phyloP scores from a whole-genome alignment of 164 flowering plant species.

The Chimonanthus praecox region DNA sequence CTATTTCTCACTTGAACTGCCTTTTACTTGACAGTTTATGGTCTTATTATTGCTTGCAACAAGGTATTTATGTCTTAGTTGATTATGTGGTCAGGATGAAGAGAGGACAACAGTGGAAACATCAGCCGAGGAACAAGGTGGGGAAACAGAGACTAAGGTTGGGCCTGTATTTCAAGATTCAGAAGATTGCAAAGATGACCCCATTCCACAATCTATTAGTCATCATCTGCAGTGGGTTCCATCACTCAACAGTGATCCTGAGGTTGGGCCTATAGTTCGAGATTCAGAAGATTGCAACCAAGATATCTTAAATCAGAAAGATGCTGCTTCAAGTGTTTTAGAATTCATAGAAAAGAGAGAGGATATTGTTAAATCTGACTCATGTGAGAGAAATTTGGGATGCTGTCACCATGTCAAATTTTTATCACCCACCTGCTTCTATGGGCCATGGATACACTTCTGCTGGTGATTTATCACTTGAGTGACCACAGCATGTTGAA shows the following conservation, averaged over 20 bases:
- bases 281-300: conserved; percentile 16
- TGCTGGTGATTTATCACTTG: conserved; percentile 32
- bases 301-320: conserved; percentile 18
- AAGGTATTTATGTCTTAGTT: neutral
- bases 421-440: conserved; percentile 34
- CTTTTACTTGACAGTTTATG: neutral
- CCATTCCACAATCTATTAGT: conserved; percentile 12
- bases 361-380: conserved; percentile 20
- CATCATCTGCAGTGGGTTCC: conserved; percentile 17
- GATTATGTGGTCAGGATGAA: conserved; percentile 33
- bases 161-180: conserved; percentile 13
- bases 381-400: conserved; percentile 46
- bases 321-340: conserved; percentile 20
- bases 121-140: conserved; percentile 19
- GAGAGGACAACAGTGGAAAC: conserved; percentile 20
- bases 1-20: neutral
- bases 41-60: neutral
- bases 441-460: conserved; percentile 31
- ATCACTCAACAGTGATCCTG: conserved; percentile 20
- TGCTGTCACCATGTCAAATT: conserved; percentile 23
- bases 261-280: conserved; percentile 16
- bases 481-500: conserved; percentile 28
- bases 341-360: conserved; percentile 24
- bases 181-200: conserved; percentile 14
- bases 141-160: conserved; percentile 12